These are phyloP conservation scores for Russula foetens DNA, from an alignment of 768 basidiomycete genomes.

Conservation along the genomic window DNA sequence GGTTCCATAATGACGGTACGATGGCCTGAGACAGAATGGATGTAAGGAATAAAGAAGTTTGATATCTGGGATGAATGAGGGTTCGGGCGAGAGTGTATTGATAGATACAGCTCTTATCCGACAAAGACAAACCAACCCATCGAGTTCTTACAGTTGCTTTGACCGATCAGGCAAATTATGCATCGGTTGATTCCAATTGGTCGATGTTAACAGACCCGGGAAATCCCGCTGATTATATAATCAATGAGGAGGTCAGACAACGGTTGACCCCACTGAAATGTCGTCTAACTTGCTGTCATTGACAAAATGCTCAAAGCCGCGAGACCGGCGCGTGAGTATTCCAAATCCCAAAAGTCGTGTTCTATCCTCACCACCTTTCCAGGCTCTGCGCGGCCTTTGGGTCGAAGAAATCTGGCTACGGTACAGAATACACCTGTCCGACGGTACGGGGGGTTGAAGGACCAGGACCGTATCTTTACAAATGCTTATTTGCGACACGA, in stretches of 20 bases:
- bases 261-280: not conserved
- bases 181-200: no score
- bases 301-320: conserved; percentile 16
- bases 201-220: not conserved
- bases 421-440: conserved; percentile 80
- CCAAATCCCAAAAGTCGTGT: not conserved
- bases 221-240: conserved; percentile 8
- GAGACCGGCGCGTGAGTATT: conserved; percentile 16
- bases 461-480: conserved; percentile 91
- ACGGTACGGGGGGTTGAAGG: conserved; percentile 88
- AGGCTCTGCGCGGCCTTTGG: conserved; percentile 13
- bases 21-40: not conserved
- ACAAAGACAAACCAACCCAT: no score
- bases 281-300: not conserved
- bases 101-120: no score
- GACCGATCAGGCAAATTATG: no score
- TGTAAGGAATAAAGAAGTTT: not conserved
- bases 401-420: conserved; percentile 49
- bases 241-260: not conserved
- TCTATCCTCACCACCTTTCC: not conserved
- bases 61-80: not conserved
- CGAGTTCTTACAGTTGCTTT: no score
- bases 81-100: not conserved
- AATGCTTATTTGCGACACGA: conserved; percentile 87
- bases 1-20: not conserved